A percentile compares a stretch with the other conserved stretches of the same genome.
Evolutionary conservation across 345 rosid species (phyloP).

Genomic region (Arabis hirsuta): DNA sequence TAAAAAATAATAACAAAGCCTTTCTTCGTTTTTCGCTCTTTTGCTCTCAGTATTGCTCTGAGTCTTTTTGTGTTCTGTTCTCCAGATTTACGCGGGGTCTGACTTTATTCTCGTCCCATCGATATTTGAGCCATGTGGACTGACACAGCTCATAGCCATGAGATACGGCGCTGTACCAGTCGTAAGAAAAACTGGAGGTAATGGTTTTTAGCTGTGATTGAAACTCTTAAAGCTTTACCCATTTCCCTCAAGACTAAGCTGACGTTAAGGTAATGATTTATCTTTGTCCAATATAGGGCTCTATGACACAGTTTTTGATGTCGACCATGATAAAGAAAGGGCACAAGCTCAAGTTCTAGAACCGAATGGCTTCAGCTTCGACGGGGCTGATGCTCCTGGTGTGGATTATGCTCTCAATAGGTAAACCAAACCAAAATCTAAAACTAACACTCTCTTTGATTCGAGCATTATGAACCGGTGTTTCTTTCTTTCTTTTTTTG

Average conservation of each 20-base stretch:
- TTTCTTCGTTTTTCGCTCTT: not conserved
- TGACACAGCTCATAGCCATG: slow-evolving; percentile 92
- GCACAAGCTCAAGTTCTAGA: slow-evolving; percentile 81
- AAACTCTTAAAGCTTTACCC: slow-evolving; percentile 27
- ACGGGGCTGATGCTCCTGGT: slow-evolving; percentile 82
- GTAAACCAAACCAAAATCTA: slow-evolving; percentile 45
- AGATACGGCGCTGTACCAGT: slow-evolving; percentile 92
- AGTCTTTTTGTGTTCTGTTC: not conserved
- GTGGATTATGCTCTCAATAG: slow-evolving; percentile 86
- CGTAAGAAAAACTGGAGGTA: slow-evolving; percentile 95
- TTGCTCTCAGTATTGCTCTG: not conserved
- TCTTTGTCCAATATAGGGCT: slow-evolving; percentile 58
- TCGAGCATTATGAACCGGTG: not conserved
- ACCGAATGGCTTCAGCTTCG: slow-evolving; percentile 91
- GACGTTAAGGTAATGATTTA: not conserved
- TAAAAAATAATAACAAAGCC: slow-evolving; percentile 17
- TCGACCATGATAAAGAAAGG: slow-evolving; percentile 84
- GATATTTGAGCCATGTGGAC: slow-evolving; percentile 94
- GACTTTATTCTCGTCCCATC: slow-evolving; percentile 95
- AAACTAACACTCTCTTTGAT: slow-evolving; percentile 5
- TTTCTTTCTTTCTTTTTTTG: not conserved
- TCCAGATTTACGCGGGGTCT: slow-evolving; percentile 88
- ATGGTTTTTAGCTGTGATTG: not conserved
- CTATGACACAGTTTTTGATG: slow-evolving; percentile 89
- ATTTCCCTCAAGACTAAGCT: slow-evolving; percentile 17